Evolutionary conservation across 257 asterid genomes (phyloP).

Genomic region (Penstemon davidsonii): DNA sequence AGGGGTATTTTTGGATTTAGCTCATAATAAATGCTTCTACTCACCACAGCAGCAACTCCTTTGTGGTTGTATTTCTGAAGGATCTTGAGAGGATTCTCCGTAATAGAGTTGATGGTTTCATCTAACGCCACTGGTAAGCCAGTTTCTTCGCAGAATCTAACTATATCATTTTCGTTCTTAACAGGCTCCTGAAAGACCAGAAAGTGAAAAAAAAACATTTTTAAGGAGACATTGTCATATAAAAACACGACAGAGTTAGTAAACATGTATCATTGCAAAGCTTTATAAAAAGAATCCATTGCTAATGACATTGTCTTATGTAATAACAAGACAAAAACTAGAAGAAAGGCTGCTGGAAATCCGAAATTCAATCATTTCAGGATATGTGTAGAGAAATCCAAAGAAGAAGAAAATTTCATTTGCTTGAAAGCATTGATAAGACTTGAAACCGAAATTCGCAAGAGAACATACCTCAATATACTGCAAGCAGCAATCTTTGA

Average conservation of each 20-base stretch:
- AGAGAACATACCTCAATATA: conserved; percentile 75
- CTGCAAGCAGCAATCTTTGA: conserved; percentile 71
- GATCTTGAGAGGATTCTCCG: conserved; percentile 48
- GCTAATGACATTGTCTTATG: neutral
- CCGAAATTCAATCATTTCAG: neutral
- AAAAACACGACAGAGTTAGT: neutral
- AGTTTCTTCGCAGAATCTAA: conserved; percentile 80
- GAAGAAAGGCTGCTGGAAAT: neutral
- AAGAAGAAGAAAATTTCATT: neutral
- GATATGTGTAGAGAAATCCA: conserved; percentile 1
- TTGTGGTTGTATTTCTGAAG: conserved; percentile 71
- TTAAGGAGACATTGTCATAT: neutral
- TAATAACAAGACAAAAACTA: neutral
- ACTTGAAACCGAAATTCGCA: neutral
- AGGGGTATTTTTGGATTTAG: too few relatives aligned
- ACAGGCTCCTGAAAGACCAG: conserved; percentile 83
- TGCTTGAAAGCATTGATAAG: conserved; percentile 17
- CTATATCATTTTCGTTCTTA: conserved; percentile 61
- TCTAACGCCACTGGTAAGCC: conserved; percentile 93
- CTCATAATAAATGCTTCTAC: conserved; percentile 22
- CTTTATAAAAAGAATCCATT: neutral
- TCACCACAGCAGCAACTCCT: conserved; percentile 78
- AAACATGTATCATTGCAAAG: too few relatives aligned
- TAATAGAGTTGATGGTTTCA: conserved; percentile 65
- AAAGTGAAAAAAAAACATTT: conserved; percentile 11